Conservation (phyloP, 2,329 filamentous ascomycete genomes). For the Exophiala sp. region DNA sequence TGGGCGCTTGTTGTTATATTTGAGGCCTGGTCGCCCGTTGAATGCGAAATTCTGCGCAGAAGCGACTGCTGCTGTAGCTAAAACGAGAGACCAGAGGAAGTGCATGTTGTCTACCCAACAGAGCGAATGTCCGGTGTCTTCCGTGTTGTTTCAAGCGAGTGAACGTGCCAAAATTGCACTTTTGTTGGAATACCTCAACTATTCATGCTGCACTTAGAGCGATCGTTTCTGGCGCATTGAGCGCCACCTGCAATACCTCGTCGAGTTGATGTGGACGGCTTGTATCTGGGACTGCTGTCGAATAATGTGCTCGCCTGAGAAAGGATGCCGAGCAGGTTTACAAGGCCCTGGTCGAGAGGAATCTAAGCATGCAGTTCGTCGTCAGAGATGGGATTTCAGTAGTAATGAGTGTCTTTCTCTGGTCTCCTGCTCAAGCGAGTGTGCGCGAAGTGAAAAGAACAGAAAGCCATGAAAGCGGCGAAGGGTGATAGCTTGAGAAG, state of each 20-base stretch:
- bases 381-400: not conserved
- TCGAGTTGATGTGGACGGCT: too few relatives aligned
- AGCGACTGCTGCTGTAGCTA: constrained; percentile 2
- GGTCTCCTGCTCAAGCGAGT: not conserved
- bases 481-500: not conserved
- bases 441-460: not conserved
- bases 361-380: not conserved
- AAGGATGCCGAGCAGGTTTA: too few relatives aligned
- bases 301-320: too few relatives aligned
- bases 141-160: not conserved
- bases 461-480: not conserved
- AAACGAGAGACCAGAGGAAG: constrained; percentile 9
- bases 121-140: constrained; percentile 6
- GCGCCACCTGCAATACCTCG: not conserved
- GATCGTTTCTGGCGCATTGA: not conserved
- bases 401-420: not conserved
- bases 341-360: too few relatives aligned
- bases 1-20: constrained; percentile 3
- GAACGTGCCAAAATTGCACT: constrained; percentile 1
- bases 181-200: not conserved
- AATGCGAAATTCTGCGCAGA: constrained; percentile 1
- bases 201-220: not conserved
- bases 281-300: too few relatives aligned
- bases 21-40: constrained; percentile 4
- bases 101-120: constrained; percentile 8